phyloP scores from a whole-genome alignment of 1,284 basidiomycete genomes.

The Macrocybe sp. region DNA sequence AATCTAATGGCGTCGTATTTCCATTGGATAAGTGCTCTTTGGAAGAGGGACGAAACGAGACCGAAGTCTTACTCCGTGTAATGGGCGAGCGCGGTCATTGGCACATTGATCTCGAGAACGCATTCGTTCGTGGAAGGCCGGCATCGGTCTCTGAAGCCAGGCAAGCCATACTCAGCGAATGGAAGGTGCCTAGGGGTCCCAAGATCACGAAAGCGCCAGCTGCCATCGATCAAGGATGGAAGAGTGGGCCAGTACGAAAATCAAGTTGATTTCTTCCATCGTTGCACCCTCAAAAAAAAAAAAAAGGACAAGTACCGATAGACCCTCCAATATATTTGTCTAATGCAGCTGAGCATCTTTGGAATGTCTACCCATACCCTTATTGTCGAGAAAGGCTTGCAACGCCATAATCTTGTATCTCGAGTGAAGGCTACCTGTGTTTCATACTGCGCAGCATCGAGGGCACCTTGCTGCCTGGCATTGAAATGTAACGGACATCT shows the following conservation, averaged over 20 bases:
- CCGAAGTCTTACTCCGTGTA: constrained; percentile 33
- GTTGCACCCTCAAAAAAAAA: neutral
- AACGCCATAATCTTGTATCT: neutral
- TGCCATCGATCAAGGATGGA: constrained; percentile 19
- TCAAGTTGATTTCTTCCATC: constrained; percentile 1
- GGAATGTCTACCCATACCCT: neutral
- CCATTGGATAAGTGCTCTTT: constrained; percentile 29
- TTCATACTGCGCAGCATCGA: no score
- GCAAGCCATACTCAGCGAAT: constrained; percentile 18
- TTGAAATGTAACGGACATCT: no score
- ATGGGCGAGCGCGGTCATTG: constrained; percentile 35
- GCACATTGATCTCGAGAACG: constrained; percentile 31
- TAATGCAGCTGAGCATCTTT: neutral
- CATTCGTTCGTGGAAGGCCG: constrained; percentile 28
- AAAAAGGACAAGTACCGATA: neutral
- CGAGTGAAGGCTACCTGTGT: no score
- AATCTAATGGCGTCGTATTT: constrained; percentile 27
- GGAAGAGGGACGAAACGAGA: constrained; percentile 26
- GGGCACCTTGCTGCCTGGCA: no score
- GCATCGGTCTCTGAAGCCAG: constrained; percentile 14
- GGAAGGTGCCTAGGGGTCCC: constrained; percentile 14
- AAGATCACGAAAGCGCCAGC: constrained; percentile 11
- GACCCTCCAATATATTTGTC: neutral
- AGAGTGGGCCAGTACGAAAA: constrained; percentile 21
- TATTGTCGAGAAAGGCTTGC: neutral